Evolutionary conservation across 345 rosid genomes (phyloP), one percentile per base, ranked within the genome.

Genomic region (Eucalyptus regnans): DNA sequence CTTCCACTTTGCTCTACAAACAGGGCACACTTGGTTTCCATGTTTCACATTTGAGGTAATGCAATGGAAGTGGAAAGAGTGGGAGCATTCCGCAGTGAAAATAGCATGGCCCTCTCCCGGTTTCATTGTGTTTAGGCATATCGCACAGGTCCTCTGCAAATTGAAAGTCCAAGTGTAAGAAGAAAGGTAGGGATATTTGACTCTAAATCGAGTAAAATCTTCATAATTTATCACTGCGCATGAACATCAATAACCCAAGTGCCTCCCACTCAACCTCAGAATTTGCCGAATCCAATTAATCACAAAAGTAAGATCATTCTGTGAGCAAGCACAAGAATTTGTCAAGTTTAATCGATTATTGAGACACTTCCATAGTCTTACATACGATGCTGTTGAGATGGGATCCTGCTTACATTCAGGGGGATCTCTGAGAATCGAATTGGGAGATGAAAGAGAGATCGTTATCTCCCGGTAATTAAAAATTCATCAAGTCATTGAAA

Each of bases 81-180:
- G 99, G 41, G 99, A 94, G 87, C 99, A 97, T 91, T 97, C 99
- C 51, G 99, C 99, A 2, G 98, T 98, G 90, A 98, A 98, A 88
- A 98, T 98, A 27, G 99, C 99, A 33, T 94, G 99, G 66, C 99
- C 99, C 44, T 91, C 94, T 15, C 99, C 99, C 58, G 97, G 91
- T 92, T 95, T 97, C 93, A 97, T 94, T 90, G 94, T 88, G 80
- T 94, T 92, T 86, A 98, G 93, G 89, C 99, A 98, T 92, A 98
- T 98, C 17, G 99, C 94, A 94, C 99, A 98, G 4, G 94, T 94
- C 89, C 88, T 95, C 99, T 97, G 96, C 95, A 95, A 48, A 87
- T 91, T 52, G 31, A n/a, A 88, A 60, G 49, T 60, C 58, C 87
- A 90, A 86, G 49, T 50, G 56, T 91, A 46, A 93, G 90, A 64